Evolutionary conservation across 2,329 filamentous ascomycete species (phyloP), one percentile per base, ranked within the genome.

Genomic region (Pestalotiopsis sp.): DNA sequence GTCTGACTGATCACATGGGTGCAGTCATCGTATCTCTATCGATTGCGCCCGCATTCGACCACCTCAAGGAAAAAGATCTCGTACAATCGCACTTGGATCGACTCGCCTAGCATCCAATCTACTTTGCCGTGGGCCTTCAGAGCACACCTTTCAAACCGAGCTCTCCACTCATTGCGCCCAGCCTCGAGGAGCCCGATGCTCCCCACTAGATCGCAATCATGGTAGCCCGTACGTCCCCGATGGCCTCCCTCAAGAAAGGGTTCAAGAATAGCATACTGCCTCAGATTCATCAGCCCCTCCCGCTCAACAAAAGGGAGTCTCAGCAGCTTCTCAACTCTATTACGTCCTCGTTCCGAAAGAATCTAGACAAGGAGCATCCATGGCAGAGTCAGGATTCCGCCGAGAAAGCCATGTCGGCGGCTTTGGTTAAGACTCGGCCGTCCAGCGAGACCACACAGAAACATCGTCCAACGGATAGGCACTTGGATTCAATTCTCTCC

Each of bases 301-400:
- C 85, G 1, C 78, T 89, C 52, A 84, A 79, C 58, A 77, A 79
- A 57, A 80, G 81, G 66, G 84, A 88, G 67, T 85, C 85, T 30
- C 82, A 86, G 69, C 84, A 84, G 71, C 82, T 89, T 9, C 85
- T 89, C 70, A 81, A 87, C 66, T 81, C 83, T 40, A 81, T 89
- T 64, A 89, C 87, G 64, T 77, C 80, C 5, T 88, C 86, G 2
- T 89, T 89, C 74, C 83, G 87, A 64, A 82, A 82, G 66, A 84
- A 88, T 38, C 84, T 89, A n/a, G 86, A 89, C 72, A 81, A 78
- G 57, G 86, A 89, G 73, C 85, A 89, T 72, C 86, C 86, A 68
- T 83, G 78, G 73, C 73, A 79, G 38, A 70, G 77, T 17, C 75
- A 78, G 14, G 74, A 80, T 9, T 70, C 65, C 63, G 35, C 44